Evolutionary conservation across 2,329 filamentous ascomycete genomes (phyloP), one percentile per base, ranked within the genome.

Genomic region (Rutstroemia sp.): DNA sequence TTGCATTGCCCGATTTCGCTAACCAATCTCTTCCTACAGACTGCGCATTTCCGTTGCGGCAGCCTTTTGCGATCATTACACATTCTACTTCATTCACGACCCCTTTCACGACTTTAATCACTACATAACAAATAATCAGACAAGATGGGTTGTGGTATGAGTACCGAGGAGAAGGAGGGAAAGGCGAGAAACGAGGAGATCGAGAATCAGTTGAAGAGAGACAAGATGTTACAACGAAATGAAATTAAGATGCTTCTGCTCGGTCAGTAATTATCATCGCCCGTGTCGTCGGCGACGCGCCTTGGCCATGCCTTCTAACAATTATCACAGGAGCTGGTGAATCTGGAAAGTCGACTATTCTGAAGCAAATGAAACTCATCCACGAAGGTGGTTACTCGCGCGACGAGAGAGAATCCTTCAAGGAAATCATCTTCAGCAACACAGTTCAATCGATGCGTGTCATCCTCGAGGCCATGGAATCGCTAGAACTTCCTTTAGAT

Each of bases 151-250:
- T 99, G 94, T 76, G 92, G 92, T 77, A 95, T 96, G 90, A 97
- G 92, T 75, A 96, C 94, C 72, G 94, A 97, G 80, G 94, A 97
- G 79, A 96, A 96, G 87, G 94, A 97, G 91, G 92, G 94, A 78
- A 97, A 96, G 89, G 90, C 91, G 80, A 87, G 94, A 69, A 97
- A 99, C 74, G 94, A 99, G 82, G 92, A 97, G 85, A 99, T 99
- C 71, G 94, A 99, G 78, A 97, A 96, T 75, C 92, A 97, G 80
- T 80, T 97, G 72, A 97, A 96, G 84, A 84, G 90, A 74, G 94
- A 99, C 73, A 95, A 95, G 78, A 89, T 97, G 89, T 88, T 95
- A 81, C 92, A 96, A 79, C 87, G 92, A 70, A 99, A 99, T 69
- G 94, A 99, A 78, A 99, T 99, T 80, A 99, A 99, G 84, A 97